These are phyloP conservation scores for Nelumbo lutea DNA, from an alignment of 164 flowering plant genomes.

Conservation along the genomic window DNA sequence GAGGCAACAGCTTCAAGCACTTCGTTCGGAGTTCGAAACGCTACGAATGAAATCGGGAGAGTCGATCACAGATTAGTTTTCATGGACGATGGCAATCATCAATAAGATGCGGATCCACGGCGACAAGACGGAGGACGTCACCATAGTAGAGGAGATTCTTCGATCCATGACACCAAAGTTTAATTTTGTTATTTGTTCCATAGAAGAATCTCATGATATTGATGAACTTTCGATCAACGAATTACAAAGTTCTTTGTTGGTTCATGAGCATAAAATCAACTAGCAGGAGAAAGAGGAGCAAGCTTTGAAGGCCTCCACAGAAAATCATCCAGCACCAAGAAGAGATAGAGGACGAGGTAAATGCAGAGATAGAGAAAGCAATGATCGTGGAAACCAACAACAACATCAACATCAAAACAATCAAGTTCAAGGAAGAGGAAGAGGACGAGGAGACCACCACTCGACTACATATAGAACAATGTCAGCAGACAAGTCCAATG, in stretches of 20 bases:
- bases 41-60: constrained; percentile 19
- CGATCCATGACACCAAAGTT: no score
- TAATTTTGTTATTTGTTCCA: no score
- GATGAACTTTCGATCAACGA: constrained; percentile 13
- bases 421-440: constrained; percentile 1
- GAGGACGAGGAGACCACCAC: not conserved
- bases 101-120: constrained; percentile 18
- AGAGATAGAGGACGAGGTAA: constrained; percentile 8
- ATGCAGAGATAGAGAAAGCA: constrained; percentile 7
- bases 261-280: constrained; percentile 12
- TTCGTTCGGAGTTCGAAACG: not conserved
- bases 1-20: not conserved
- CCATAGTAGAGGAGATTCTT: constrained; percentile 12
- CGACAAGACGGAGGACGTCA: constrained; percentile 10
- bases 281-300: constrained; percentile 11
- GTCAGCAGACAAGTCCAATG: no score
- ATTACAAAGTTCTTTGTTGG: constrained; percentile 11
- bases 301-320: constrained; percentile 9
- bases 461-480: no score
- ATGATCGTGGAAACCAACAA: not conserved
- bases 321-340: not conserved
- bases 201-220: constrained; percentile 7
- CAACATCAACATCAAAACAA: not conserved
- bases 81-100: constrained; percentile 5
- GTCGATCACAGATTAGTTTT: constrained; percentile 8